These are phyloP conservation scores for Sphaerulina vaccinii DNA, from an alignment of 2,329 filamentous ascomycete species.

Conservation along the genomic window DNA sequence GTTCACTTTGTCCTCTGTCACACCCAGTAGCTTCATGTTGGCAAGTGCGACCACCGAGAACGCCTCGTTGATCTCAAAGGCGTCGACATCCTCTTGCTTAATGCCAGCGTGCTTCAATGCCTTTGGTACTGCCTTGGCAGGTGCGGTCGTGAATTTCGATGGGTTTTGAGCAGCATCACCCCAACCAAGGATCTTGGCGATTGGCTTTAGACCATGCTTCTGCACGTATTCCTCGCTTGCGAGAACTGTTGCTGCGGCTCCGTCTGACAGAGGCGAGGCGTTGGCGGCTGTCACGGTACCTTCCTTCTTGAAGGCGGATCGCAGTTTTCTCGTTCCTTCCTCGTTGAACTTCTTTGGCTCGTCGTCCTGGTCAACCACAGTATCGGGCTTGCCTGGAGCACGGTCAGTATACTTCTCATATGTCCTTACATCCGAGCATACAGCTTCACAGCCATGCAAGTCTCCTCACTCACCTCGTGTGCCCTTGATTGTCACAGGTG, in stretches of 20 bases:
- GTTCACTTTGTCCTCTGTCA: slow-evolving; percentile 86
- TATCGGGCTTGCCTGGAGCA: slow-evolving; percentile 64
- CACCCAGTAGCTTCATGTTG: slow-evolving; percentile 85
- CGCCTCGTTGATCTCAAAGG: slow-evolving; percentile 98
- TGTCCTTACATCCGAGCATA: too few species aligned
- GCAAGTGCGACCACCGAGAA: slow-evolving; percentile 95
- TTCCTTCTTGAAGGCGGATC: slow-evolving; percentile 76
- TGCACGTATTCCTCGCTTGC: slow-evolving; percentile 93
- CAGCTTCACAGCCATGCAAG: too few species aligned
- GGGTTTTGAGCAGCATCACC: slow-evolving; percentile 89
- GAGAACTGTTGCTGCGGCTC: slow-evolving; percentile 86
- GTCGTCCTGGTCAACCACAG: slow-evolving; percentile 81
- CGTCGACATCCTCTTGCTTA: slow-evolving; percentile 74
- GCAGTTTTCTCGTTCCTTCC: slow-evolving; percentile 51
- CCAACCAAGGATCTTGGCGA: slow-evolving; percentile 97
- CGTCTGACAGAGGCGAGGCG: slow-evolving; percentile 93
- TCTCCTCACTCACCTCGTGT: slow-evolving; percentile 61
- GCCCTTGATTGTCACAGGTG: slow-evolving; percentile 81
- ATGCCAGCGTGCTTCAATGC: slow-evolving; percentile 92
- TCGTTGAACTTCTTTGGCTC: slow-evolving; percentile 83
- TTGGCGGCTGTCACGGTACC: slow-evolving; percentile 89
- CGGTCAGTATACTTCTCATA: not conserved
- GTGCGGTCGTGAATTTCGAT: slow-evolving; percentile 92
- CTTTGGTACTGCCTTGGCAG: slow-evolving; percentile 92
- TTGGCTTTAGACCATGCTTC: slow-evolving; percentile 83